Evolutionary conservation across 129 eudicot genomes (phyloP).

Genomic region (Artemisia argyi): DNA sequence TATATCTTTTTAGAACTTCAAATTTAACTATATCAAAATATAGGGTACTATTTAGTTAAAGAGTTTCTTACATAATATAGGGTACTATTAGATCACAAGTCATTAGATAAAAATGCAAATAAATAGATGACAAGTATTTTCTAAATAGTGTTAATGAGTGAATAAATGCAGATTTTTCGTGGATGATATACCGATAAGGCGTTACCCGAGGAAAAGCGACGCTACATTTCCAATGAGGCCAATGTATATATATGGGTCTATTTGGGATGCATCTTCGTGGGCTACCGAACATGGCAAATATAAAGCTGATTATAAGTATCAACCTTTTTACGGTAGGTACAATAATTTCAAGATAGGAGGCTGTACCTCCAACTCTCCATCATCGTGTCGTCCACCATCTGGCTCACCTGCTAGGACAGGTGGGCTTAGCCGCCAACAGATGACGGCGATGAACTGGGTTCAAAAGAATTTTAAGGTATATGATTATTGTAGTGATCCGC

Average conservation of each 20-base stretch:
- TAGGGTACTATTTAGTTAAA: too few relatives aligned
- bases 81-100: too few relatives aligned
- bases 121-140: too few relatives aligned
- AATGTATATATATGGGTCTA: conserved; percentile 77
- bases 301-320: conserved; percentile 69
- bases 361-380: conserved; percentile 37
- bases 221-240: conserved; percentile 74
- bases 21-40: too few relatives aligned
- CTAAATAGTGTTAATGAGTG: conserved; percentile 9
- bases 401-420: conserved; percentile 48
- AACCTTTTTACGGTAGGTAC: conserved; percentile 71
- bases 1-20: too few relatives aligned
- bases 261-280: conserved; percentile 97
- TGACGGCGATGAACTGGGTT: conserved; percentile 58
- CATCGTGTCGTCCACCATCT: conserved; percentile 50
- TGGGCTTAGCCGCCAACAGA: conserved; percentile 71
- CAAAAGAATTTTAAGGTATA: conserved; percentile 58
- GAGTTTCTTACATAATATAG: too few relatives aligned
- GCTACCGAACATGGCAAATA: conserved; percentile 85
- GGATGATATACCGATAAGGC: conserved; percentile 85
- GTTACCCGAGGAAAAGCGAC: conserved; percentile 70
- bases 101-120: background rate
- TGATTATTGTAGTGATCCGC: conserved; percentile 73
- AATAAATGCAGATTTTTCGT: conserved; percentile 71
- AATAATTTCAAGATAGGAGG: conserved; percentile 67